Evolutionary conservation across 2,329 filamentous ascomycete species (phyloP), one percentile per base, ranked within the genome.

Genomic region (Fusarium caatingaense): DNA sequence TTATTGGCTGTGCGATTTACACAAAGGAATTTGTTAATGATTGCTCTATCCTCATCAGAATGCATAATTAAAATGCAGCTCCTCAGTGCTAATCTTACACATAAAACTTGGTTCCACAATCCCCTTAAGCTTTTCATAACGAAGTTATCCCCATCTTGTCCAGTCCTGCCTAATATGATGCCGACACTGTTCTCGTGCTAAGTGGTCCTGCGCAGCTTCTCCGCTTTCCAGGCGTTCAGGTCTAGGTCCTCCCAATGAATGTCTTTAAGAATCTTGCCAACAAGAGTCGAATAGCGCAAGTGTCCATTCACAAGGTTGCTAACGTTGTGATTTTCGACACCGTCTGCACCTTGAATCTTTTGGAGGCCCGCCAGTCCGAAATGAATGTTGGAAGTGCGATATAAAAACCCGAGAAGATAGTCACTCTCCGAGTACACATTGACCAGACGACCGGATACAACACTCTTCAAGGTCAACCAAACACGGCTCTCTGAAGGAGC

Each of bases 391-490:
- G 92, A 93, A 5, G 89, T 93, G 53, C 95, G 90, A 78, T 95
- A 97, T 41, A 98, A 83, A 77, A 98, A 97, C 1, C 90, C 94
- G 4, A 98, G 89, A 25, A 98, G 89, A 71, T 93, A 94, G 78
- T 98, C 95, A 48, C 93, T 92, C 54, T 91, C 89, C 1, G 93
- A 97, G 78, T 91, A 98, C 6, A 96, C 93, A 73, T 98, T 98
- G 76, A 98, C 86, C n/a, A 98, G 84, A 23, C 94, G 89, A 0
- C 94, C 94, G 42, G 89, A 87, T 6, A 97, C 93, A 4, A 95
- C 92, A 62, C 89, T 91, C 68, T 92, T 90, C 76, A 97, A 86
- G 8, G 89, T 85, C 28, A 91, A 85, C 94, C 95, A 98, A 56
- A 92, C 89, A 10, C 86, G 84, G 4, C 86, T 86, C 23, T 91